Evolutionary conservation across 805 yeast species (phyloP).

Genomic region (Ogataea ramenticola): DNA sequence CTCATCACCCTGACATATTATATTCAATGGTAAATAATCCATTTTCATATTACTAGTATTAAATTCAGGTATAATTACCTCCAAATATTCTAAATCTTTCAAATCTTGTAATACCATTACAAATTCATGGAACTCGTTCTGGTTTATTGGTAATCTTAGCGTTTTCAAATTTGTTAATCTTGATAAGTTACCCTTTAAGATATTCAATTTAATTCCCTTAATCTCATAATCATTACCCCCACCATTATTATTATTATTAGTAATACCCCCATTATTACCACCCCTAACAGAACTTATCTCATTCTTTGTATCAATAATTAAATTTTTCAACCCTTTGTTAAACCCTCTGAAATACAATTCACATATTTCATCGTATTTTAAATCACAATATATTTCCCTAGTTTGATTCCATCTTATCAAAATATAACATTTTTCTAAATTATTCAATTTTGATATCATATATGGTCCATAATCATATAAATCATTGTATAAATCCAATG

Average conservation of each 20-base stretch:
- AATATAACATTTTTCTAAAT: conserved; percentile 11
- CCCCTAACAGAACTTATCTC: conserved; percentile 4
- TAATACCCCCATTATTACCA: neutral
- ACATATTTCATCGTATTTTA: conserved; percentile 3
- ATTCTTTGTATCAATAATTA: conserved; percentile 16
- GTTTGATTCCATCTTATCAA: conserved; percentile 13
- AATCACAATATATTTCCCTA: conserved; percentile 4
- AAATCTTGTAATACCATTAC: conserved; percentile 1
- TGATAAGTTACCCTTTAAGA: conserved; percentile 6
- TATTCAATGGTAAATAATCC: neutral
- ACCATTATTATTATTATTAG: neutral
- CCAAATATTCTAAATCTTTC: conserved; percentile 9
- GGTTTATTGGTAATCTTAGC: conserved; percentile 12
- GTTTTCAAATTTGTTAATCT: conserved; percentile 8
- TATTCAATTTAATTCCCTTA: conserved; percentile 3
- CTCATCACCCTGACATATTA: conserved; percentile 1
- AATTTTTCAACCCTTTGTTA: conserved; percentile 5
- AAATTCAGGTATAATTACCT: conserved; percentile 14
- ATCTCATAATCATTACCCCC: conserved; percentile 4
- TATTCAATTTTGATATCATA: conserved; percentile 7
- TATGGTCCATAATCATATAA: conserved; percentile 9
- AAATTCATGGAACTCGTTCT: conserved; percentile 5
- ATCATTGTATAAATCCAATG: conserved; percentile 15
- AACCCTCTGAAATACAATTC: conserved; percentile 7
- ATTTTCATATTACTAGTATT: conserved; percentile 1